Conservation (phyloP, 2,329 filamentous ascomycete species). For the Didymella pinodella region DNA sequence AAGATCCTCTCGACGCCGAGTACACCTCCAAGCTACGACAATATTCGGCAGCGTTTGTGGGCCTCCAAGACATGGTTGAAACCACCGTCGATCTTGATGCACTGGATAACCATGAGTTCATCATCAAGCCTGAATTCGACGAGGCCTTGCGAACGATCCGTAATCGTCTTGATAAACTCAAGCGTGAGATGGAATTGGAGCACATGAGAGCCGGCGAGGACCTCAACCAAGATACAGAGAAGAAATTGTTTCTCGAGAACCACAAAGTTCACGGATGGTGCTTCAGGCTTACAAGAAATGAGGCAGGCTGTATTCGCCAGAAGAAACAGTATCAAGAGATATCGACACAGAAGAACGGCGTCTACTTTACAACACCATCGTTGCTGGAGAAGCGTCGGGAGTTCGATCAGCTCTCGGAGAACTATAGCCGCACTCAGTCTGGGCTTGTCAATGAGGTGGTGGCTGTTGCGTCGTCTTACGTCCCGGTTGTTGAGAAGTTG, state of each 20-base stretch:
- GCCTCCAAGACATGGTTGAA: constrained; percentile 97
- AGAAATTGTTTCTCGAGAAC: constrained; percentile 97
- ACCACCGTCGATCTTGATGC: constrained; percentile 96
- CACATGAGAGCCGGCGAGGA: constrained; percentile 79
- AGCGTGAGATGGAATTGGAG: constrained; percentile 82
- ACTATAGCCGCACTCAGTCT: constrained; percentile 93
- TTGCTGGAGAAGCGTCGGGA: constrained; percentile 84
- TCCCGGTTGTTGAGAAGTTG: constrained; percentile 87
- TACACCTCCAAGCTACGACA: constrained; percentile 84
- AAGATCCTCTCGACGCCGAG: constrained; percentile 81
- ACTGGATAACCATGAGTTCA: constrained; percentile 95
- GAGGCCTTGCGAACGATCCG: constrained; percentile 86
- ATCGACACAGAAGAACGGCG: constrained; percentile 98
- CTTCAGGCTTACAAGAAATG: constrained; percentile 87
- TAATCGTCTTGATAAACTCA: constrained; percentile 86
- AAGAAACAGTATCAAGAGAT: constrained; percentile 91
- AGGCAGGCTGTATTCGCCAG: constrained; percentile 92
- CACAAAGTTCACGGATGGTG: constrained; percentile 97
- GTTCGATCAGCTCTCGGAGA: constrained; percentile 91
- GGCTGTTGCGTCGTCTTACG: constrained; percentile 90
- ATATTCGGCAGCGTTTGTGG: constrained; percentile 79
- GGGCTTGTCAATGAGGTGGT: constrained; percentile 94
- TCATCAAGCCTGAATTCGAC: constrained; percentile 98
- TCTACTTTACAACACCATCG: constrained; percentile 91
- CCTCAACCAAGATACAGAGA: constrained; percentile 90